These are phyloP conservation scores for Vicia villosa DNA, from an alignment of 306 rosid genomes.

Conservation along the genomic window DNA sequence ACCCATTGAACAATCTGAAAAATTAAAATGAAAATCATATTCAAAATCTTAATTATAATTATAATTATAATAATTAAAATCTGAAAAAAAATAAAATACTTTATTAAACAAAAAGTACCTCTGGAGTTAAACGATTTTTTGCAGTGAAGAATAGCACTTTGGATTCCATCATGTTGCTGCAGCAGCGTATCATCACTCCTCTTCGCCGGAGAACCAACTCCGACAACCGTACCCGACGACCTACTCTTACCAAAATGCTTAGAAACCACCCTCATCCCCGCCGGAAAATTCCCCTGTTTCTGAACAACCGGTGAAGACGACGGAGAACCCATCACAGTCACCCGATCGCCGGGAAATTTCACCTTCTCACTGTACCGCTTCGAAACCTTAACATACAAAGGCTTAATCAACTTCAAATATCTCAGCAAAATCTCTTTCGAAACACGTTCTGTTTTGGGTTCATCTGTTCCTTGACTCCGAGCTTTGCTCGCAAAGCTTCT, in stretches of 20 bases:
- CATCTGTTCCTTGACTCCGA: conserved; percentile 26
- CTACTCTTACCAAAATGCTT: conserved; percentile 75
- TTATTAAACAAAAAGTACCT: conserved; percentile 36
- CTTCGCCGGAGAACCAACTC: conserved; percentile 46
- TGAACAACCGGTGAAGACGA: conserved; percentile 38
- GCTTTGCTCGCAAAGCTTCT: conserved; percentile 40
- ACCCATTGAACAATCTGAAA: conserved; percentile 46
- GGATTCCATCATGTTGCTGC: conserved; percentile 83
- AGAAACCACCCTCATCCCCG: conserved; percentile 53
- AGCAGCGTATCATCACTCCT: conserved; percentile 72
- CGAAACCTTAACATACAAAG: conserved; percentile 60
- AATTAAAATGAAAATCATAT: background rate
- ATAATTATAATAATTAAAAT: background rate
- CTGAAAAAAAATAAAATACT: background rate
- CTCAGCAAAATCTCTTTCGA: conserved; percentile 68
- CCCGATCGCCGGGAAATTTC: conserved; percentile 23
- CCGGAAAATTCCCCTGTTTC: conserved; percentile 54
- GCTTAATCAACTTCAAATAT: conserved; percentile 70
- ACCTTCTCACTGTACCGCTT: conserved; percentile 45
- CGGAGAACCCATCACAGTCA: conserved; percentile 17
- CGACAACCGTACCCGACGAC: conserved; percentile 53
- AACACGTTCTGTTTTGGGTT: conserved; percentile 51
- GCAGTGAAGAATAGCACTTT: conserved; percentile 94
- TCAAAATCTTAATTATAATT: background rate
- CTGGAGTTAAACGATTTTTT: conserved; percentile 72